Conservation (phyloP, 306 rosid species). For the Pterocarpus santalinus region DNA sequence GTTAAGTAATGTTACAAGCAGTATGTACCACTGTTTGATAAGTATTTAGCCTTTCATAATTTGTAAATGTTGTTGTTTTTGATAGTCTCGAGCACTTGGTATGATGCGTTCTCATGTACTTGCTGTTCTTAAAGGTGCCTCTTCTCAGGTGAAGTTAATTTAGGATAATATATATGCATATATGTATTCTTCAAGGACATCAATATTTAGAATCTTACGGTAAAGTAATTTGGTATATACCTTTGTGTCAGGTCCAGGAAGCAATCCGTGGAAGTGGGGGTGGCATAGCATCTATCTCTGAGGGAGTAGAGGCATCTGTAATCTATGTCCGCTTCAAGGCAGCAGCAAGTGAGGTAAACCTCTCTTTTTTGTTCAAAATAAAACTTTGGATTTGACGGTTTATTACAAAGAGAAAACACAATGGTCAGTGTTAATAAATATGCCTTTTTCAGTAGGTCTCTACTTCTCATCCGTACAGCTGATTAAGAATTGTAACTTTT, state of each 20-base stretch:
- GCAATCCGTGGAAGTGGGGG: slow-evolving; percentile 83
- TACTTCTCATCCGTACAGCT: slow-evolving; percentile 15
- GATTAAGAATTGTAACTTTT: slow-evolving; percentile 50
- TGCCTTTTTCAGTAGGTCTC: slow-evolving; percentile 39
- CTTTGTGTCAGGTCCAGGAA: slow-evolving; percentile 80
- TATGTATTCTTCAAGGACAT: slow-evolving; percentile 21
- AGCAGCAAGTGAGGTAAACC: slow-evolving; percentile 90
- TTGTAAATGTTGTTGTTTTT: slow-evolving; percentile 46
- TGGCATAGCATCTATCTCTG: slow-evolving; percentile 80
- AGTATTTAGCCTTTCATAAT: slow-evolving; percentile 32
- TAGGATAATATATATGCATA: slow-evolving; percentile 23
- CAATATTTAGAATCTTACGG: slow-evolving; percentile 26
- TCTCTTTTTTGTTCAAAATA: slow-evolving; percentile 31
- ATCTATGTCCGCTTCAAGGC: slow-evolving; percentile 98
- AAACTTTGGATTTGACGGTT: slow-evolving; percentile 34
- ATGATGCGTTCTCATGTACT: slow-evolving; percentile 93
- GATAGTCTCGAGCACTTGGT: slow-evolving; percentile 95
- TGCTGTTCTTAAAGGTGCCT: slow-evolving; percentile 88
- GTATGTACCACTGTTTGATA: background rate
- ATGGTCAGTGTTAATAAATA: slow-evolving; percentile 18
- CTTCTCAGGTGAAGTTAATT: slow-evolving; percentile 83
- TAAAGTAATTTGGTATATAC: slow-evolving; percentile 39
- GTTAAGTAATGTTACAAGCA: slow-evolving; percentile 33
- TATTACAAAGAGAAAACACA: slow-evolving; percentile 25
- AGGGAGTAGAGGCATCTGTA: slow-evolving; percentile 98